phyloP scores from a whole-genome alignment of 164 flowering plant species.

The Sedum album region DNA sequence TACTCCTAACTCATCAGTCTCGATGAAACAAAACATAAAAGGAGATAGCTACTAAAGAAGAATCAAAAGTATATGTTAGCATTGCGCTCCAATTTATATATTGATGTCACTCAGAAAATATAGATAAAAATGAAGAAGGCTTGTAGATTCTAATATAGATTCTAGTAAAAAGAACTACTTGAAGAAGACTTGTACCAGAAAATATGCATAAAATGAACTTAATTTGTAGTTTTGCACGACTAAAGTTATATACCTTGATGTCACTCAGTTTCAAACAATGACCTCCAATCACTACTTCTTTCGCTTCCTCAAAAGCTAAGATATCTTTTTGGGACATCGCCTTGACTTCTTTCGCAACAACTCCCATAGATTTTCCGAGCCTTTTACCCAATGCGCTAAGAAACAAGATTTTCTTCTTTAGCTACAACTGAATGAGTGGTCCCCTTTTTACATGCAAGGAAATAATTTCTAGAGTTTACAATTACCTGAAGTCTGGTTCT shows the following conservation, averaged over 20 bases:
- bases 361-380: slow-evolving; percentile 86
- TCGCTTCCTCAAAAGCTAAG: slow-evolving; percentile 60
- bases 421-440: background rate
- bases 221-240: background rate
- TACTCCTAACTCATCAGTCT: too few species aligned
- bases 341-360: slow-evolving; percentile 74
- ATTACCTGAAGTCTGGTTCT: slow-evolving; percentile 83
- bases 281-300: slow-evolving; percentile 58
- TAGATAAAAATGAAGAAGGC: too few species aligned
- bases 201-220: background rate
- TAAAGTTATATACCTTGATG: slow-evolving; percentile 46
- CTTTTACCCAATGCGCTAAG: slow-evolving; percentile 73
- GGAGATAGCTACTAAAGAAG: too few species aligned
- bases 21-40: too few species aligned
- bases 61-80: too few species aligned
- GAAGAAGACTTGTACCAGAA: background rate
- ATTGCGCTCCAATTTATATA: too few species aligned
- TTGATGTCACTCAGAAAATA: too few species aligned
- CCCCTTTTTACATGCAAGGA: background rate
- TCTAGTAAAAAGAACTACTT: background rate
- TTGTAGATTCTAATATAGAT: background rate
- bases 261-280: slow-evolving; percentile 61
- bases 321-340: slow-evolving; percentile 83
- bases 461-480: slow-evolving; percentile 18
- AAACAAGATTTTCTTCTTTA: background rate